Conservation (phyloP, 1,284 basidiomycete species). For the Mycena sp. region DNA sequence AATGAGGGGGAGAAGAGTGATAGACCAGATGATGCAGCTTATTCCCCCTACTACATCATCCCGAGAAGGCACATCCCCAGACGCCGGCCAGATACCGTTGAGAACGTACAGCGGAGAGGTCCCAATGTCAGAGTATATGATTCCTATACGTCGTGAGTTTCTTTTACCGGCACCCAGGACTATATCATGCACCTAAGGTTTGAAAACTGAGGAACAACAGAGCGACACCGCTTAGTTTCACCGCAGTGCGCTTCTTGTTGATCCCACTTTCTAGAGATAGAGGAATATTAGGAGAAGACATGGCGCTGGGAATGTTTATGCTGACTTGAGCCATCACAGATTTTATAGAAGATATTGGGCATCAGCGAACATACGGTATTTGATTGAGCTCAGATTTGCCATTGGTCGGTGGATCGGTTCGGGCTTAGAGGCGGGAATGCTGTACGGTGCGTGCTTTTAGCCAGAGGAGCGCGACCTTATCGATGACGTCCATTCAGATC, state of each 20-base stretch:
- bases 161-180: background rate
- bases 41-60: slow-evolving; percentile 74
- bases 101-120: slow-evolving; percentile 74
- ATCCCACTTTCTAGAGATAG: slow-evolving; percentile 43
- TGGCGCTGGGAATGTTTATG: slow-evolving; percentile 14
- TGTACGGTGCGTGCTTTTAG: background rate
- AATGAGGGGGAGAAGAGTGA: slow-evolving; percentile 69
- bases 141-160: slow-evolving; percentile 51
- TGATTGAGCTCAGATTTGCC: slow-evolving; percentile 4
- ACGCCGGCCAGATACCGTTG: slow-evolving; percentile 70
- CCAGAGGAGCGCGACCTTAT: background rate
- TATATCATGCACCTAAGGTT: slow-evolving; percentile 47
- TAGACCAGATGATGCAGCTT: slow-evolving; percentile 72
- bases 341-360: background rate
- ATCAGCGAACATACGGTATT: background rate
- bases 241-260: slow-evolving; percentile 44
- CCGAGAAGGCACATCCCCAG: slow-evolving; percentile 56
- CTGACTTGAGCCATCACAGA: background rate
- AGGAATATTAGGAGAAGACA: slow-evolving; percentile 36
- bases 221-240: slow-evolving; percentile 48
- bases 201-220: slow-evolving; percentile 49
- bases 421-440: background rate
- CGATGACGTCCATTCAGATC: background rate
- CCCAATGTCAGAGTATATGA: slow-evolving; percentile 76
- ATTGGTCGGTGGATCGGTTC: background rate